These are phyloP conservation scores for Salix viminalis DNA, from an alignment of 345 rosid species.

Conservation along the genomic window DNA sequence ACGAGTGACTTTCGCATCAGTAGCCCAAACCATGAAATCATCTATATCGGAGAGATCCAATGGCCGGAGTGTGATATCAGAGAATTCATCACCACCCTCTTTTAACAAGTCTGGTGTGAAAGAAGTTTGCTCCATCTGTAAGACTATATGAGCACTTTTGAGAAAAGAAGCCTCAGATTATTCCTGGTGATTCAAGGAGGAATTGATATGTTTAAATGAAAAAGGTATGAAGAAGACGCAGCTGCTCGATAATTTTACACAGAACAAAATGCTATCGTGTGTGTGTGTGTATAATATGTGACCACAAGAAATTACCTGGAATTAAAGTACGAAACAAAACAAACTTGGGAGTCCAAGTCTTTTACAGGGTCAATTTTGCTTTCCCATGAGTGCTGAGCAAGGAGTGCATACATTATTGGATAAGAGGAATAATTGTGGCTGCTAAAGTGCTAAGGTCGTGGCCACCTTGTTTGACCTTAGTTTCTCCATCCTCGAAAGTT, in stretches of 20 bases:
- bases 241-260: neutral
- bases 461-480: slow-evolving; percentile 11
- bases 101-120: neutral
- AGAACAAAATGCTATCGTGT: neutral
- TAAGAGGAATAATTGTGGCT: slow-evolving; percentile 6
- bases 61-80: slow-evolving; percentile 38
- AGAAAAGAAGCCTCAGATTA: neutral
- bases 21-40: slow-evolving; percentile 66
- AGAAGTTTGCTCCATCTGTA: neutral
- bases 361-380: neutral
- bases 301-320: neutral
- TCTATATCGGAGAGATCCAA: slow-evolving; percentile 43
- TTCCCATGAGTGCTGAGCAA: slow-evolving; percentile 17
- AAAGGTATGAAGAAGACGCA: neutral
- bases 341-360: neutral
- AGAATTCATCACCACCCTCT: slow-evolving; percentile 1
- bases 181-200: neutral
- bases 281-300: neutral
- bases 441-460: neutral
- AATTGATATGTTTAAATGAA: neutral
- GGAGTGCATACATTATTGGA: neutral
- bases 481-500: neutral
- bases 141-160: neutral
- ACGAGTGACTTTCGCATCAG: slow-evolving; percentile 43
- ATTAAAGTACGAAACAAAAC: neutral